Conservation (phyloP, 768 basidiomycete species). For the Myochromella boudieri region DNA sequence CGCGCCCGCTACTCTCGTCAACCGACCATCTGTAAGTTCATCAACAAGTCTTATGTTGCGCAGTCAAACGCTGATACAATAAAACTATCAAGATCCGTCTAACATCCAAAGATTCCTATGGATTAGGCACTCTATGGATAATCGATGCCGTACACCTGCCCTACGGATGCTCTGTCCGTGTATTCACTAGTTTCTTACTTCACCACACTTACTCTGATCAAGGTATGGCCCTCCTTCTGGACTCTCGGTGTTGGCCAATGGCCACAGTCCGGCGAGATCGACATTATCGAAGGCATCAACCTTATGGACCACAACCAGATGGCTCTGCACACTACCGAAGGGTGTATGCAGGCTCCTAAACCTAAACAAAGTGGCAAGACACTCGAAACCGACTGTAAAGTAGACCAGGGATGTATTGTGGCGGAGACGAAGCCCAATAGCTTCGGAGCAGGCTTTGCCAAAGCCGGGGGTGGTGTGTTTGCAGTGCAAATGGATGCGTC, state of each 20-base stretch:
- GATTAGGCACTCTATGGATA: conserved; percentile 40
- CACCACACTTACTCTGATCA: neutral
- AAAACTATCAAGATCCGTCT: conserved; percentile 40
- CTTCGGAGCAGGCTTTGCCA: conserved; percentile 47
- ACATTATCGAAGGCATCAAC: conserved; percentile 65
- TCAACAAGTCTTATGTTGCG: neutral
- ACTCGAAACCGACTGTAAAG: conserved; percentile 29
- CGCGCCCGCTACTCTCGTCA: conserved; percentile 33
- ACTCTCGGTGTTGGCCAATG: conserved; percentile 38
- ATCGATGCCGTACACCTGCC: conserved; percentile 47
- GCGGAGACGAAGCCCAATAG: conserved; percentile 41
- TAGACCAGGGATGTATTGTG: conserved; percentile 43
- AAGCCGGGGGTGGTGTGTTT: conserved; percentile 54
- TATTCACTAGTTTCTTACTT: neutral
- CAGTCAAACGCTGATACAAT: neutral
- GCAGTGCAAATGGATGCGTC: conserved; percentile 67
- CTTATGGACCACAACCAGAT: conserved; percentile 49
- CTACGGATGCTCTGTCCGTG: conserved; percentile 55
- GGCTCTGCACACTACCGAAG: conserved; percentile 49
- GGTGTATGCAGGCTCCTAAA: conserved; percentile 32
- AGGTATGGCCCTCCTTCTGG: conserved; percentile 52
- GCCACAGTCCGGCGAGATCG: conserved; percentile 45
- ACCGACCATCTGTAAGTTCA: conserved; percentile 56
- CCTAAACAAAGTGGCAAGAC: conserved; percentile 31
- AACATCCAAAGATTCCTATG: conserved; percentile 39